Conservation (phyloP, 2,329 filamentous ascomycete species). For the Curvularia lunata region DNA sequence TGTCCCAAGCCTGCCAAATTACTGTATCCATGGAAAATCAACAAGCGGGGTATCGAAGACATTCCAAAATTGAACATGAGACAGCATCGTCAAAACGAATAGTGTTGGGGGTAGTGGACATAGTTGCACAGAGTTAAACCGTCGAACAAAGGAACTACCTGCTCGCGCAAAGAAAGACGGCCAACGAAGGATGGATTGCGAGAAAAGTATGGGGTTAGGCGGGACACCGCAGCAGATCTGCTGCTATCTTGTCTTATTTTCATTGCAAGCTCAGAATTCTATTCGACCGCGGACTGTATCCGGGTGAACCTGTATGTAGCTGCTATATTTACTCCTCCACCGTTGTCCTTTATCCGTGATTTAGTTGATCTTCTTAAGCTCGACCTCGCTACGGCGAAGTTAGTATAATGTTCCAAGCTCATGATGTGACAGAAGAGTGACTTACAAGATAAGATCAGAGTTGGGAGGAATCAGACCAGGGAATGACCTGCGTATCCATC, state of each 20-base stretch:
- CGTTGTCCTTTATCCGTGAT: not conserved
- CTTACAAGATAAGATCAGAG: conserved; percentile 81
- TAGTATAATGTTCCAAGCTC: conserved; percentile 3
- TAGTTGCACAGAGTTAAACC: not conserved
- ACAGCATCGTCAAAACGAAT: not conserved
- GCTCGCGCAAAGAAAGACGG: not conserved
- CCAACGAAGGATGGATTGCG: too few species aligned
- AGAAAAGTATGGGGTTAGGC: not conserved
- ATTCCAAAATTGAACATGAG: not conserved
- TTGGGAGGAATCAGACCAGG: conserved; percentile 76
- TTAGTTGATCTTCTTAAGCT: conserved; percentile 46
- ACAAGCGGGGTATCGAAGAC: not conserved
- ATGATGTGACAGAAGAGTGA: conserved; percentile 26
- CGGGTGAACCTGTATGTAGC: not conserved
- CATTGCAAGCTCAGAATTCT: too few species aligned
- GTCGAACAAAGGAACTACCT: too few species aligned
- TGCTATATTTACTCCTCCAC: not conserved
- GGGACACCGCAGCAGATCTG: too few species aligned
- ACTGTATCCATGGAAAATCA: not conserved
- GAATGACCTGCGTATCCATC: conserved; percentile 66
- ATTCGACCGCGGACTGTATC: not conserved
- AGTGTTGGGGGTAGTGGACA: not conserved
- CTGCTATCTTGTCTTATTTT: not conserved
- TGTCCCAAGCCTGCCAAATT: not conserved
- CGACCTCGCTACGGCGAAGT: conserved; percentile 34